These are phyloP conservation scores for Hypoxylon sp. DNA, from an alignment of 2,329 filamentous ascomycete species.

Conservation along the genomic window DNA sequence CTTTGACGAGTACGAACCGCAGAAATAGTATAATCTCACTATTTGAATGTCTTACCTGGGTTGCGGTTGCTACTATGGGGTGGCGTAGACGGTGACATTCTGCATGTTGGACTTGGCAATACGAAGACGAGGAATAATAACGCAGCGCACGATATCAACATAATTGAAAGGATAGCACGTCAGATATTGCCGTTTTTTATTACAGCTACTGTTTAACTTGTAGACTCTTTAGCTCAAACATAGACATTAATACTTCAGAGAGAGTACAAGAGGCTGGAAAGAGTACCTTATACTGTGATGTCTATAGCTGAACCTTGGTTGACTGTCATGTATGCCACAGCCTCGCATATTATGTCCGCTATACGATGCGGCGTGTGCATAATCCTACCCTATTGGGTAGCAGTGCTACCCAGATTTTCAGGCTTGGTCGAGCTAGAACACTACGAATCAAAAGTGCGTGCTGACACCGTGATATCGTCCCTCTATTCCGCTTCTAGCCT, in stretches of 20 bases:
- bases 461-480: constrained; percentile 5
- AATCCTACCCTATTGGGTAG: constrained; percentile 8
- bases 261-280: constrained; percentile 3
- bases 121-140: constrained; percentile 1
- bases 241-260: too few relatives aligned
- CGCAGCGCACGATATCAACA: constrained; percentile 11
- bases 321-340: constrained; percentile 7
- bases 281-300: neutral
- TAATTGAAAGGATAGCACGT: neutral
- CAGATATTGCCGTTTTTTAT: constrained; percentile 6
- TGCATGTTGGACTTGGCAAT: neutral
- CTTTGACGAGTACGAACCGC: constrained; percentile 1
- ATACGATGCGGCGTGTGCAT: constrained; percentile 7
- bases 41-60: neutral
- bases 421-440: constrained; percentile 16
- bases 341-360: constrained; percentile 9
- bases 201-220: neutral
- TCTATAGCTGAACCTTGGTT: neutral
- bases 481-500: constrained; percentile 20
- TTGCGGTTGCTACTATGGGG: neutral
- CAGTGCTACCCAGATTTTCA: constrained; percentile 9
- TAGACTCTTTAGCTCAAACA: neutral
- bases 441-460: constrained; percentile 15
- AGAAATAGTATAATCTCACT: constrained; percentile 3
- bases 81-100: neutral